Percentiles rank a stretch among this genome's conserved stretches.
Evolutionary conservation across 2,329 filamentous ascomycete species (phyloP).

Genomic region (Fusarium buxicola): DNA sequence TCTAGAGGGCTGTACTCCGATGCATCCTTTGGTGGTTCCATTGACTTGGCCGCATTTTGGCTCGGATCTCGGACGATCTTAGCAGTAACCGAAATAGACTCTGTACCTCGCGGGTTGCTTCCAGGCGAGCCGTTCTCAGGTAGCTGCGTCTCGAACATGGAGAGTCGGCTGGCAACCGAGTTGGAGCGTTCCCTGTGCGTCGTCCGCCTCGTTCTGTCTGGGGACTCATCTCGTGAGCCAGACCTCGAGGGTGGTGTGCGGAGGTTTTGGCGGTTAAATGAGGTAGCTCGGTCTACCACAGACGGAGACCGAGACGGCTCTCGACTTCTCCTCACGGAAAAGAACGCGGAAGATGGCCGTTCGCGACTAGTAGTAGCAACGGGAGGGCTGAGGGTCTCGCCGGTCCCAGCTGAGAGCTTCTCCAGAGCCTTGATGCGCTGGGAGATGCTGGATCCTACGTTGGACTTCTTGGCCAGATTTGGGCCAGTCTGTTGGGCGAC

Average conservation of each 20-base stretch:
- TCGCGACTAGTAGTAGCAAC: constrained; percentile 46
- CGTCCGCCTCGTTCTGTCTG: constrained; percentile 54
- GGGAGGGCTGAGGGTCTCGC: constrained; percentile 36
- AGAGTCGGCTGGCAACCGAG: constrained; percentile 67
- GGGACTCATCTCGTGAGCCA: constrained; percentile 57
- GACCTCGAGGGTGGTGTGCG: constrained; percentile 54
- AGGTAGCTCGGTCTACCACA: constrained; percentile 57
- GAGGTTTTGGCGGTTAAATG: constrained; percentile 49
- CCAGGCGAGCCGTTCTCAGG: constrained; percentile 40
- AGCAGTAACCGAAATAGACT: constrained; percentile 90
- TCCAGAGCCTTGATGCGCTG: constrained; percentile 94
- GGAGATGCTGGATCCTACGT: constrained; percentile 90
- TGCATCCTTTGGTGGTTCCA: constrained; percentile 56
- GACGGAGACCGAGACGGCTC: constrained; percentile 60
- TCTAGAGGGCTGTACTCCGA: constrained; percentile 62
- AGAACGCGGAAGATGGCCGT: constrained; percentile 66
- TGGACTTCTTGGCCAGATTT: constrained; percentile 73
- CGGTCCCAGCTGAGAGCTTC: constrained; percentile 69
- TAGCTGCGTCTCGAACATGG: constrained; percentile 62
- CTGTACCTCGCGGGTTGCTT: constrained; percentile 63
- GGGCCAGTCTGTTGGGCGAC: constrained; percentile 62
- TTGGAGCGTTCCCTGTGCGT: constrained; percentile 60
- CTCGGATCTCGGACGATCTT: constrained; percentile 78
- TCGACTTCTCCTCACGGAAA: constrained; percentile 65
- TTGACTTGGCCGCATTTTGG: constrained; percentile 55